Percentiles rank a stretch among this genome's conserved stretches.
Conservation (phyloP, 2,329 filamentous ascomycete genomes). For the Botrytis galanthina region DNA sequence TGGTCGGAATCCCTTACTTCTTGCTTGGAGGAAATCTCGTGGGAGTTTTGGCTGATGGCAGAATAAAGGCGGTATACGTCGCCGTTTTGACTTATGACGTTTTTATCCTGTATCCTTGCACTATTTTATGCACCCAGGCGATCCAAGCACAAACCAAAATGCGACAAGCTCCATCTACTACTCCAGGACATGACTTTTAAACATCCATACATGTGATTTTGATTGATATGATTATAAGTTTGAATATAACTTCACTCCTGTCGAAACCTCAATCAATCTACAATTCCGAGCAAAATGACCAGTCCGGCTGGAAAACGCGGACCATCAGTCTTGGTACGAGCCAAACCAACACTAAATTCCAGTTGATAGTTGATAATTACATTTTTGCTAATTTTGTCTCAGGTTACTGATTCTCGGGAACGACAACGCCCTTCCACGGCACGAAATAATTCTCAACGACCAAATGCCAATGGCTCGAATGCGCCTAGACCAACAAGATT, state of each 20-base stretch:
- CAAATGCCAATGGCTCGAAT: constrained; percentile 33
- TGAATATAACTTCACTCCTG: neutral
- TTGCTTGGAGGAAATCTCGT: neutral
- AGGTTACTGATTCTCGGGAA: constrained; percentile 60
- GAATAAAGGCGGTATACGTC: neutral
- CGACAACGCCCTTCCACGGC: constrained; percentile 47
- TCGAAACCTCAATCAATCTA: neutral
- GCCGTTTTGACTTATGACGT: constrained; percentile 9
- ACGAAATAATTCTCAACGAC: constrained; percentile 39
- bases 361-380: neutral
- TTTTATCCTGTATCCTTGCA: constrained; percentile 5
- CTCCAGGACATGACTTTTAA: neutral
- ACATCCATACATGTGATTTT: neutral
- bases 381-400: constrained; percentile 24
- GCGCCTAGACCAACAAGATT: constrained; percentile 60
- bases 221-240: neutral
- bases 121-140: constrained; percentile 8
- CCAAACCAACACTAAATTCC: constrained; percentile 12
- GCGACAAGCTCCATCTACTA: neutral
- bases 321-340: constrained; percentile 58
- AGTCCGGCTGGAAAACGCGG: constrained; percentile 47
- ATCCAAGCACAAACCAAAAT: neutral
- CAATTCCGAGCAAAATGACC: constrained; percentile 8
- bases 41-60: neutral
- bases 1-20: neutral